Evolutionary conservation across 345 rosid genomes (phyloP).

Genomic region (Rubroshorea leprosula): DNA sequence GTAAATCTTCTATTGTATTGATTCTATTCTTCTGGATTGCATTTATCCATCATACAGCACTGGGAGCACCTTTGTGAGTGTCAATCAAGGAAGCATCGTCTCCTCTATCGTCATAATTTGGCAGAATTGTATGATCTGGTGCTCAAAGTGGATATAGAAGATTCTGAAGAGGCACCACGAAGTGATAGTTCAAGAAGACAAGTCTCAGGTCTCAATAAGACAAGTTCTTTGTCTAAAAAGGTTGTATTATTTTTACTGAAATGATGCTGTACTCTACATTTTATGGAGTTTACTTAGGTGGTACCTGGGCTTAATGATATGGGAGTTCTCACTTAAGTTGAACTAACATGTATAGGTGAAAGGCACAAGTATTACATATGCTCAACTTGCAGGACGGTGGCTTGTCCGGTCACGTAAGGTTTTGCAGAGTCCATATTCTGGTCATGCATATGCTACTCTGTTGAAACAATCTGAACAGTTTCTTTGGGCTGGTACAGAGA

Average conservation of each 20-base stretch:
- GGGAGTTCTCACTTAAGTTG: conserved; percentile 7
- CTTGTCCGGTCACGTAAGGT: conserved; percentile 40
- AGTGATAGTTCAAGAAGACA: conserved; percentile 29
- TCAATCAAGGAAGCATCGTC: conserved; percentile 53
- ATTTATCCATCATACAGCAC: conserved; percentile 54
- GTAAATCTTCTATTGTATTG: background rate
- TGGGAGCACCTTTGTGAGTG: conserved; percentile 91
- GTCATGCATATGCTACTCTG: conserved; percentile 39
- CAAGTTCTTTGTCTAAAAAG: conserved; percentile 47
- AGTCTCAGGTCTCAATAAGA: conserved; percentile 36
- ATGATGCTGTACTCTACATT: background rate
- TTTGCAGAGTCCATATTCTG: conserved; percentile 42
- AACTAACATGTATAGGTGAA: conserved; percentile 37
- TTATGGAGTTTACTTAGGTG: background rate
- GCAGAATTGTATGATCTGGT: conserved; percentile 62
- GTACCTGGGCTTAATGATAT: background rate
- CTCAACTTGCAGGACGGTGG: conserved; percentile 77
- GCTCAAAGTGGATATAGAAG: conserved; percentile 34
- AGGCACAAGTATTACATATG: conserved; percentile 39
- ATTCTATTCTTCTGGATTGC: conserved; percentile 8
- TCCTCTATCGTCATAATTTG: conserved; percentile 73
- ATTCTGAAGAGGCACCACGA: conserved; percentile 28
- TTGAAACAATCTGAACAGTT: conserved; percentile 90
- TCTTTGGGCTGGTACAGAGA: conserved; percentile 95
- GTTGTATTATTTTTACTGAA: conserved; percentile 25